Percentiles rank a stretch among this genome's conserved stretches.
phyloP scores from a whole-genome alignment of 441 rosid genomes.

The Croton setiger region DNA sequence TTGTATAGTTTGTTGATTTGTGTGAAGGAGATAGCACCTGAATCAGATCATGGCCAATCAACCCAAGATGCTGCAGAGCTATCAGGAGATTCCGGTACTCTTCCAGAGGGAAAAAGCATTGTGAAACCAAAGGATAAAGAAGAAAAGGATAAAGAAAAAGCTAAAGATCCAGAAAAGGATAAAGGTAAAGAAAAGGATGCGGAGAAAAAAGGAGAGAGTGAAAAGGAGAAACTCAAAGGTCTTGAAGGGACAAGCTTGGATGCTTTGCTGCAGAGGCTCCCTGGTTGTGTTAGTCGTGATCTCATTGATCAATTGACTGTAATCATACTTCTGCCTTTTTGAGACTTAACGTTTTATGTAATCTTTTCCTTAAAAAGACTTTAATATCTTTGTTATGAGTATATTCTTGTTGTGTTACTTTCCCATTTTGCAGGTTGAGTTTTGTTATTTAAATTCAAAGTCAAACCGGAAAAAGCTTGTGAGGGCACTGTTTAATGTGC shows the following conservation, averaged over 20 bases:
- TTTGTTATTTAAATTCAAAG: slow-evolving; percentile 94
- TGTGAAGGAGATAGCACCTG: slow-evolving; percentile 66
- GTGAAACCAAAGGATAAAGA: slow-evolving; percentile 86
- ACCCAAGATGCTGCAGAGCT: slow-evolving; percentile 56
- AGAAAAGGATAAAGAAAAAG: slow-evolving; percentile 78
- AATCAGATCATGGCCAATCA: slow-evolving; percentile 55
- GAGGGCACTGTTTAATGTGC: slow-evolving; percentile 92
- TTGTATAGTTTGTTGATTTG: slow-evolving; percentile 13
- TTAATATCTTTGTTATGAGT: not conserved
- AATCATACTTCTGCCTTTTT: slow-evolving; percentile 28
- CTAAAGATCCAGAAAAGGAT: slow-evolving; percentile 64
- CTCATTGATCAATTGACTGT: slow-evolving; percentile 97
- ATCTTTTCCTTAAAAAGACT: not conserved
- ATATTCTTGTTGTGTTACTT: slow-evolving; percentile 14
- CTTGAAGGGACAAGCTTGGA: slow-evolving; percentile 92
- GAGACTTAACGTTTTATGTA: slow-evolving; percentile 14
- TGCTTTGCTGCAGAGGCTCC: slow-evolving; percentile 92
- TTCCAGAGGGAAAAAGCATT: slow-evolving; percentile 50
- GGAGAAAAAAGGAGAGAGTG: slow-evolving; percentile 74
- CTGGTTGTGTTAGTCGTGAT: slow-evolving; percentile 95
- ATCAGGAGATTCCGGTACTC: slow-evolving; percentile 53
- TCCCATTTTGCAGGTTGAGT: slow-evolving; percentile 72
- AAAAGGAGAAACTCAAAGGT: slow-evolving; percentile 87
- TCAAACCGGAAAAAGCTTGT: slow-evolving; percentile 93
- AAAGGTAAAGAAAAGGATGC: slow-evolving; percentile 83